phyloP scores from a whole-genome alignment of 2,329 filamentous ascomycete species.

The Emergomyces orientalis region DNA sequence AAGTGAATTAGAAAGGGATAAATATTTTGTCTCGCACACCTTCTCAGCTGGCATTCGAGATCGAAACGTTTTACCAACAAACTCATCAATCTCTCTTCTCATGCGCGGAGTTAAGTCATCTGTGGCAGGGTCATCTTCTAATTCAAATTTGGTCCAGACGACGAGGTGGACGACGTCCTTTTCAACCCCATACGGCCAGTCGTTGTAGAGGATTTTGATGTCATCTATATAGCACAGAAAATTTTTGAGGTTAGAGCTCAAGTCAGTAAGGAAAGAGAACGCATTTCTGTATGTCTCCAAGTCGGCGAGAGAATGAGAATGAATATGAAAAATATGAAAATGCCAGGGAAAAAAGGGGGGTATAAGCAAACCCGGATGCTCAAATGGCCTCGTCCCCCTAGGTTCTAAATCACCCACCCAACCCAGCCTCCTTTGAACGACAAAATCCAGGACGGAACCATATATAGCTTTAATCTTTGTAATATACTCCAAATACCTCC shows the following conservation, averaged over 20 bases:
- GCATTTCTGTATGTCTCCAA: background rate
- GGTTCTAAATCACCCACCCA: slow-evolving; percentile 44
- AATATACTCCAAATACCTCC: slow-evolving; percentile 51
- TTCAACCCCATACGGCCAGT: slow-evolving; percentile 54
- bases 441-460: slow-evolving; percentile 48
- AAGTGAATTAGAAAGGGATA: background rate
- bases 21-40: slow-evolving; percentile 23
- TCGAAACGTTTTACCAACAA: slow-evolving; percentile 51
- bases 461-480: slow-evolving; percentile 44
- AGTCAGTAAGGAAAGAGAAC: background rate
- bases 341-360: background rate
- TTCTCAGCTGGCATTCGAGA: slow-evolving; percentile 35
- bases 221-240: slow-evolving; percentile 27
- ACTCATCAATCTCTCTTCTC: slow-evolving; percentile 39
- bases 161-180: slow-evolving; percentile 48
- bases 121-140: slow-evolving; percentile 35
- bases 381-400: slow-evolving; percentile 30
- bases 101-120: slow-evolving; percentile 44
- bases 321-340: background rate
- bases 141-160: slow-evolving; percentile 47
- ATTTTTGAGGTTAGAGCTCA: background rate
- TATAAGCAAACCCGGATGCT: slow-evolving; percentile 26
- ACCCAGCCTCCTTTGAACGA: slow-evolving; percentile 46
- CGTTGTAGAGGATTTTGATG: slow-evolving; percentile 50
- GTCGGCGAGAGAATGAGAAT: background rate